Evolutionary conservation across 2,329 filamentous ascomycete genomes (phyloP).

Genomic region (Canariomyces notabilis): DNA sequence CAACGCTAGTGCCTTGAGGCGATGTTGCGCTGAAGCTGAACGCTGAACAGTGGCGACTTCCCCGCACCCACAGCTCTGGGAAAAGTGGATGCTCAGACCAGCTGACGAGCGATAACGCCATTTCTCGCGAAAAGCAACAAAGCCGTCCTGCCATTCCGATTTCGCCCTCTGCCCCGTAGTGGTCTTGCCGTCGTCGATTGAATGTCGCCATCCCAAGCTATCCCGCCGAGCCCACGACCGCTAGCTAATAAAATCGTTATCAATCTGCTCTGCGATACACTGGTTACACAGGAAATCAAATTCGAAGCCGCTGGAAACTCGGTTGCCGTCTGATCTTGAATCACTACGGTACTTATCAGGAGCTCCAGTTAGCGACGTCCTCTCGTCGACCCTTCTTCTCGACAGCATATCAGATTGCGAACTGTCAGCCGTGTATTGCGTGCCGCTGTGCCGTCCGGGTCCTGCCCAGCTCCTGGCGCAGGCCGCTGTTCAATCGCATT

Average conservation of each 20-base stretch:
- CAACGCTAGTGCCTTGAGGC: background rate
- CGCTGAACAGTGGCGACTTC: constrained; percentile 21
- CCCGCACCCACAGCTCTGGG: constrained; percentile 17
- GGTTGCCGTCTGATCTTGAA: no score
- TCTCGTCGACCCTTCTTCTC: constrained; percentile 1
- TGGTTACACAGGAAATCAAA: no score
- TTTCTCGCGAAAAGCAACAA: constrained; percentile 25
- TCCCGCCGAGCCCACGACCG: constrained; percentile 12
- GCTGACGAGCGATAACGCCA: constrained; percentile 27
- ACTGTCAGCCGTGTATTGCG: constrained; percentile 23
- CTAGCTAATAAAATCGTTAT: no score
- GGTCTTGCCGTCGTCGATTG: background rate
- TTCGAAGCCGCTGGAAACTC: no score
- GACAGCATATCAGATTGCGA: constrained; percentile 22
- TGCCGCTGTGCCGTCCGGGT: constrained; percentile 21
- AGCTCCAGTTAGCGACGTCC: background rate
- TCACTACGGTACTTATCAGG: background rate
- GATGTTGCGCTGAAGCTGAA: background rate
- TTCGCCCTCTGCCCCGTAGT: constrained; percentile 24
- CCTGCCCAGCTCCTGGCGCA: constrained; percentile 12
- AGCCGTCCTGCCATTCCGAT: constrained; percentile 20
- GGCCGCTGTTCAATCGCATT: constrained; percentile 11
- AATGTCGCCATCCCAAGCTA: background rate
- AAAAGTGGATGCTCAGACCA: constrained; percentile 15
- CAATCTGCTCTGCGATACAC: no score